These are phyloP conservation scores for Serendipita indica DNA, from an alignment of 768 basidiomycete species.

Conservation along the genomic window DNA sequence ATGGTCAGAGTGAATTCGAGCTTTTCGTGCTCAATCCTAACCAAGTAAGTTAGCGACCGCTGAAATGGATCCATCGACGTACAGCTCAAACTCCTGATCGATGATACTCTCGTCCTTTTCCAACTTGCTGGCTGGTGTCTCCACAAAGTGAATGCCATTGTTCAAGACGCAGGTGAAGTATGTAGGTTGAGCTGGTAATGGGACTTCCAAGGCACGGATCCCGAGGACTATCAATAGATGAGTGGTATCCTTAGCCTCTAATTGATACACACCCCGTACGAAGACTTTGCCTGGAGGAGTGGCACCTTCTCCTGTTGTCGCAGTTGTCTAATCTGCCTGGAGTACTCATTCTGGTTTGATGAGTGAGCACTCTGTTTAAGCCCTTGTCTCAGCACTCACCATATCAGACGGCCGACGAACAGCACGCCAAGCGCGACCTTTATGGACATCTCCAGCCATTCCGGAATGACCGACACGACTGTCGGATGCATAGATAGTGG, in stretches of 20 bases:
- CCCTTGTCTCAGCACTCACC: constrained; percentile 33
- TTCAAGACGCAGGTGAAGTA: constrained; percentile 76
- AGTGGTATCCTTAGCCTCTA: background rate
- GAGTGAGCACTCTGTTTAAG: no score
- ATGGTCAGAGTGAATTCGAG: constrained; percentile 87
- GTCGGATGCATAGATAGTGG: constrained; percentile 2
- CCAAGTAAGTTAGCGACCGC: background rate
- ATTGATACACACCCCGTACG: constrained; percentile 52
- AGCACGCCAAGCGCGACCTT: constrained; percentile 70
- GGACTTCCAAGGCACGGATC: constrained; percentile 57
- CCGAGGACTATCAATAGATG: constrained; percentile 44
- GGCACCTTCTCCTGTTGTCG: constrained; percentile 60
- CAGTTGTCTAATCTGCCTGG: constrained; percentile 75
- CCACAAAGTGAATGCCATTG: constrained; percentile 93
- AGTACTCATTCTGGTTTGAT: constrained; percentile 85
- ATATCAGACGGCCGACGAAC: constrained; percentile 88
- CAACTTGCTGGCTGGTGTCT: constrained; percentile 64
- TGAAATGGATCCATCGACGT: constrained; percentile 21
- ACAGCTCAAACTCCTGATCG: constrained; percentile 87
- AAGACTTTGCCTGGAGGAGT: constrained; percentile 87
- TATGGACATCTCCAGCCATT: constrained; percentile 68
- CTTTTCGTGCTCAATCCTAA: constrained; percentile 82
- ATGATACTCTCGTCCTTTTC: constrained; percentile 39
- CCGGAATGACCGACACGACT: constrained; percentile 43
- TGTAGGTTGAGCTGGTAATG: constrained; percentile 63